Percentiles rank a stretch among this genome's conserved stretches.
These are phyloP conservation scores for Thelonectria blattea DNA, from an alignment of 2,329 filamentous ascomycete genomes.

Conservation along the genomic window DNA sequence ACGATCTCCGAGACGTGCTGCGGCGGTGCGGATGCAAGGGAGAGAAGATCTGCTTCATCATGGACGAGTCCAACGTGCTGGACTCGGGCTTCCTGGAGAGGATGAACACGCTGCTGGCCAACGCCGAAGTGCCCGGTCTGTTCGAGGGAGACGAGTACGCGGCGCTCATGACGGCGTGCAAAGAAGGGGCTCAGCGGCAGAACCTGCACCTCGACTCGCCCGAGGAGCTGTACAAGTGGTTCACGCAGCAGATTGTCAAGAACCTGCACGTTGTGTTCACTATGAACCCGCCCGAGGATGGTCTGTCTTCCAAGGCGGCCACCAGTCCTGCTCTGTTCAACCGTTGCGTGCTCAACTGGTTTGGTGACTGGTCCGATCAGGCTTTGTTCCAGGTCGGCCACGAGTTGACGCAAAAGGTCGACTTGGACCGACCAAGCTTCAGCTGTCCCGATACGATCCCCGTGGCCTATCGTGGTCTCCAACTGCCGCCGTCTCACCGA, in stretches of 20 bases:
- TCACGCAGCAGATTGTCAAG: slow-evolving; percentile 98
- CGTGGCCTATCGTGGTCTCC: slow-evolving; percentile 86
- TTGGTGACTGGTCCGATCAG: slow-evolving; percentile 99
- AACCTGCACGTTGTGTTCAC: slow-evolving; percentile 99
- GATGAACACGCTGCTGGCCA: slow-evolving; percentile 98
- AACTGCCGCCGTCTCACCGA: slow-evolving; percentile 84
- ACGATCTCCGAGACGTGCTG: slow-evolving; percentile 92
- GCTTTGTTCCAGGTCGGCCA: slow-evolving; percentile 97
- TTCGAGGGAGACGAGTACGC: slow-evolving; percentile 99
- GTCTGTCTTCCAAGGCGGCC: slow-evolving; percentile 92
- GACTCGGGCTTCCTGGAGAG: slow-evolving; percentile 98
- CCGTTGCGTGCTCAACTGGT: slow-evolving; percentile 99
- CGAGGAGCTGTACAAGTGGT: slow-evolving; percentile 99
- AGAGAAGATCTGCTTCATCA: slow-evolving; percentile 99
- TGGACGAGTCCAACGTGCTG: slow-evolving; percentile 98
- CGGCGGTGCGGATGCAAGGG: slow-evolving; percentile 95
- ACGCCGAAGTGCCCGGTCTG: slow-evolving; percentile 97
- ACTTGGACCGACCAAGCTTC: slow-evolving; percentile 88
- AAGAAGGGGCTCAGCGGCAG: slow-evolving; percentile 96
- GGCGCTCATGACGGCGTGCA: slow-evolving; percentile 98
- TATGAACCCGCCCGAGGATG: slow-evolving; percentile 98
- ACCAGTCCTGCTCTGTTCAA: slow-evolving; percentile 99
- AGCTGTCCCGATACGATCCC: slow-evolving; percentile 88
- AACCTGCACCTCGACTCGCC: slow-evolving; percentile 94
- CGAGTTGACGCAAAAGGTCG: slow-evolving; percentile 94